Conservation (phyloP, 495 filamentous ascomycete species). For the Neurospora sp. region DNA sequence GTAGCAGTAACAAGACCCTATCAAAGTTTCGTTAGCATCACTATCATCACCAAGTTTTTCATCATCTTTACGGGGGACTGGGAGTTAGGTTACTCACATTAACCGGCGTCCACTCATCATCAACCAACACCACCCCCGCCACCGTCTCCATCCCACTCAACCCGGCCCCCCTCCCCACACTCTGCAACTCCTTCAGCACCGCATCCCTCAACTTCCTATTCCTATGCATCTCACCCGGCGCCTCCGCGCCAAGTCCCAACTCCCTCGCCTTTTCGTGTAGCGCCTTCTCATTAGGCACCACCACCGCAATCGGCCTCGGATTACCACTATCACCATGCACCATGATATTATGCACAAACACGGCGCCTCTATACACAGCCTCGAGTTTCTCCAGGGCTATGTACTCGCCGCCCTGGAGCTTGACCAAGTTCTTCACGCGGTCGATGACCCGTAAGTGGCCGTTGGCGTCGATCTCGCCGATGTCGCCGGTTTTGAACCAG, state of each 20-base stretch:
- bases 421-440: constrained; percentile 77
- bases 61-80: too few relatives aligned
- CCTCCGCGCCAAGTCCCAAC: constrained; percentile 36
- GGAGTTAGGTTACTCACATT: constrained; percentile 33
- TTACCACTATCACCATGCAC: constrained; percentile 43
- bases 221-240: constrained; percentile 21
- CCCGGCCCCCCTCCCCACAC: constrained; percentile 38
- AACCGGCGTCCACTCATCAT: constrained; percentile 56
- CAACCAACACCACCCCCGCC: constrained; percentile 46
- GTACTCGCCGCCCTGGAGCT: constrained; percentile 56
- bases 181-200: constrained; percentile 46
- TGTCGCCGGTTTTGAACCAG: constrained; percentile 90
- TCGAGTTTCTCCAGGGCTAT: constrained; percentile 59
- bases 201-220: constrained; percentile 37
- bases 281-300: constrained; percentile 45
- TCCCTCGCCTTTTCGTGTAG: constrained; percentile 41
- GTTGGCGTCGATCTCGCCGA: constrained; percentile 59
- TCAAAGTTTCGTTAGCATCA: constrained; percentile 15
- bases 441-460: constrained; percentile 83
- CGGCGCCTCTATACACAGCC: constrained; percentile 47
- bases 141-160: constrained; percentile 48
- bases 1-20: constrained; percentile 52
- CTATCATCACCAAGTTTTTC: background rate
- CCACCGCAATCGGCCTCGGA: constrained; percentile 45
- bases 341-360: constrained; percentile 48